A percentile compares a stretch with the other conserved stretches of the same genome.
Conservation (phyloP, 305 asterid genomes). For the Stenogyne calaminthoides region DNA sequence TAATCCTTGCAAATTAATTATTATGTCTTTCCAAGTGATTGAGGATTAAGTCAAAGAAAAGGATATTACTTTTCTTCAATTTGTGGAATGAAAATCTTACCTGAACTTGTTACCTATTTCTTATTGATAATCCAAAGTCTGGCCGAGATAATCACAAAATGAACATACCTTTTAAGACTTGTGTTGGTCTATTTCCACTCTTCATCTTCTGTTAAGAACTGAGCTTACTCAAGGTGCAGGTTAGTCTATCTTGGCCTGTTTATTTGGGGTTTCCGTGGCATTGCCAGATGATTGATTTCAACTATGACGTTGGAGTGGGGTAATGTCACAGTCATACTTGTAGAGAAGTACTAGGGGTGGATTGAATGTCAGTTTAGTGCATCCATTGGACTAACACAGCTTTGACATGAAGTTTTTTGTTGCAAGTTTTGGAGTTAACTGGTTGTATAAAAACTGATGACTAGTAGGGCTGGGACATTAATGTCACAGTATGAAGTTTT, state of each 20-base stretch:
- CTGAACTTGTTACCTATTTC: background rate
- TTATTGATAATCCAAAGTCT: background rate
- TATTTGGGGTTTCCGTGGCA: background rate
- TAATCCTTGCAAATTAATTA: slow-evolving; percentile 9
- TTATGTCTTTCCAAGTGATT: background rate
- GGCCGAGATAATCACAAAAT: too few relatives aligned
- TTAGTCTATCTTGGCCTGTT: background rate
- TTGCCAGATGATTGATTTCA: background rate
- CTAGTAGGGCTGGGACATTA: slow-evolving; percentile 15
- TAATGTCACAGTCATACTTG: background rate
- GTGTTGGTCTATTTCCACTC: background rate
- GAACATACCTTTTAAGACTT: background rate
- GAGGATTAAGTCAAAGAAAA: slow-evolving; percentile 9
- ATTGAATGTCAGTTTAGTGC: background rate
- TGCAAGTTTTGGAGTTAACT: slow-evolving; percentile 2
- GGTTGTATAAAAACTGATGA: background rate
- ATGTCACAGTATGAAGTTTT: slow-evolving; percentile 3
- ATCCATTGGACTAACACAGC: background rate
- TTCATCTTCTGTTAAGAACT: background rate
- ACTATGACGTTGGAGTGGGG: slow-evolving; percentile 4
- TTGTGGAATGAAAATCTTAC: background rate
- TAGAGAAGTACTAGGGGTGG: background rate
- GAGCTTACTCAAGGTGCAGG: background rate
- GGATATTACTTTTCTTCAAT: slow-evolving; percentile 1
- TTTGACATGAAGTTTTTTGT: background rate